Evolutionary conservation across 768 basidiomycete species (phyloP).

Genomic region (Termitomyces sp.): DNA sequence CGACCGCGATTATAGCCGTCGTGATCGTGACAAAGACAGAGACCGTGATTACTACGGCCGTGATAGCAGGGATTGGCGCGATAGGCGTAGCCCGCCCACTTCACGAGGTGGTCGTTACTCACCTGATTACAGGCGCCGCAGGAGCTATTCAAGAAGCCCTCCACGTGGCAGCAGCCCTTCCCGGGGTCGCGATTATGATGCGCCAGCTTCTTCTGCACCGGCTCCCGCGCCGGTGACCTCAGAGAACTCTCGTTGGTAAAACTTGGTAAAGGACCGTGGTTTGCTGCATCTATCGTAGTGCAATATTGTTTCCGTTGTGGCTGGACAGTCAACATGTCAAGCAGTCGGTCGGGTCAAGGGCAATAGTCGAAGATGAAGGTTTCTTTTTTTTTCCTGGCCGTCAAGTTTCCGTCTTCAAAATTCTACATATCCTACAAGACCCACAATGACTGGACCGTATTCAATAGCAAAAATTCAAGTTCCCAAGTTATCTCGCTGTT

Average conservation of each 20-base stretch:
- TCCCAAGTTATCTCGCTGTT: conserved; percentile 61
- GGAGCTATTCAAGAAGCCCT: conserved; percentile 78
- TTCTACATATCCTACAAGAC: conserved; percentile 43
- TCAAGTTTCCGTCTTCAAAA: conserved; percentile 32
- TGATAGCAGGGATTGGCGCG: conserved; percentile 74
- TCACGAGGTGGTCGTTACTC: conserved; percentile 64
- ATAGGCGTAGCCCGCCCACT: conserved; percentile 73
- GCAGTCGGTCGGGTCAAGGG: conserved; percentile 34
- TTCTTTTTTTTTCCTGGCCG: conserved; percentile 35
- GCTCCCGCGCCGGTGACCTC: conserved; percentile 35
- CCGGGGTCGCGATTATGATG: conserved; percentile 35
- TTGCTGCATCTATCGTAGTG: conserved; percentile 10
- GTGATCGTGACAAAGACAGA: conserved; percentile 48
- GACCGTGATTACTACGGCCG: conserved; percentile 66
- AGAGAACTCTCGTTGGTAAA: conserved; percentile 56
- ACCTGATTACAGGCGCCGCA: conserved; percentile 71
- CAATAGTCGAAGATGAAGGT: conserved; percentile 41
- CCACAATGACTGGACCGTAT: conserved; percentile 38
- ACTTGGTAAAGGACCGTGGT: conserved; percentile 10
- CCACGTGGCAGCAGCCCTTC: conserved; percentile 64
- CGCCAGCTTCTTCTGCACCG: conserved; percentile 27
- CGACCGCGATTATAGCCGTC: conserved; percentile 49
- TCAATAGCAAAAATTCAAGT: conserved; percentile 61
- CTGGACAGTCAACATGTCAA: conserved; percentile 22
- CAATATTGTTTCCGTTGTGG: conserved; percentile 19